Base-by-base conservation (phyloP, 2,329 filamentous ascomycete genomes). In the Alternaria sp. region DNA sequence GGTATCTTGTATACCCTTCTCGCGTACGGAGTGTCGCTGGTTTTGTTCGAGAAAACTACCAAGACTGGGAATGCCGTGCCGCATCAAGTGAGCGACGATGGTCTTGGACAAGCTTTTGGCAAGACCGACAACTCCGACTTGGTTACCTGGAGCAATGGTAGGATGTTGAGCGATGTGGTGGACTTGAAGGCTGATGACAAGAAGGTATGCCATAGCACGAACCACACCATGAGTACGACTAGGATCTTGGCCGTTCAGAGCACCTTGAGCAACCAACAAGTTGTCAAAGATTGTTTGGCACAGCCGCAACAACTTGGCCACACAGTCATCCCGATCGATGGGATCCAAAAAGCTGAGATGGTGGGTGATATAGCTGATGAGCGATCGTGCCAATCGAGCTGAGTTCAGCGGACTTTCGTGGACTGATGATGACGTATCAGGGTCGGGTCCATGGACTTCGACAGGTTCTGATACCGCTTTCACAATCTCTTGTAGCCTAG, bases 271-370 rank as follows among this genome's bases (percentile, higher is more conserved):
- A 8, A 55, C 54, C 44, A 71, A 55, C 12, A 70, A 23, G 33
- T 55, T 66, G 18, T 76, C 71, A 15, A 73, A 64, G 6, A 82
- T 45, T 5, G 77, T 72, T 46, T 83, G 78, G 33, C 81, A 74
- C 14, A 86, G 63, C n/a, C 77, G 75, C 15, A 75, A 75, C 49
- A 85, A 73, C 59, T 80, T 82, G 18, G 75, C 69, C 5, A 84
- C 76, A 66, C 85, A 88, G 5, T 78, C 74, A 25, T 69, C 75
- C 18, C 87, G 83, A 71, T 89, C 87, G 18, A 88, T 78, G 1
- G 84, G 78, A 70, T 89, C 87, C 28, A 83, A 78, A 66, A 89
- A 89, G 45, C 80, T 80, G 3, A 89, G 69, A 45, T 79, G 78
- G 5, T 81, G 78, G 9, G 83, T 83, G 45, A 85, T 69, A 65